Conservation (phyloP, 2,329 filamentous ascomycete species). For the Cladosporium oxysporum region DNA sequence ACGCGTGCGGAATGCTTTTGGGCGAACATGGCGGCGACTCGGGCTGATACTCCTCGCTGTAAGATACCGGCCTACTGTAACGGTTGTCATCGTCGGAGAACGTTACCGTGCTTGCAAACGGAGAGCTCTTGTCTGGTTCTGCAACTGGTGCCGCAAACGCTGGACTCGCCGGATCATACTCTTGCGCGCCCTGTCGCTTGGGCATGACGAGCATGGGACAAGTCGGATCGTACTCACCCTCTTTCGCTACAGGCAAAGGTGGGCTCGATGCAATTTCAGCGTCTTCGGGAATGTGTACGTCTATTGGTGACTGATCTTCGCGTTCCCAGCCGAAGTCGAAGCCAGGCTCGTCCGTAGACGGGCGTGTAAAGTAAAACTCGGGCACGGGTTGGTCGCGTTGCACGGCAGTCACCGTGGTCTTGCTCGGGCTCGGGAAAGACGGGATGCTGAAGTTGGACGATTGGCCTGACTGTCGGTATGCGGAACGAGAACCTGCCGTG, state of each 20-base stretch:
- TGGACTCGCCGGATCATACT: constrained; percentile 36
- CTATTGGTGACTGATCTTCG: not conserved
- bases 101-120: constrained; percentile 11
- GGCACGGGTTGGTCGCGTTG: constrained; percentile 27
- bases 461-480: constrained; percentile 6
- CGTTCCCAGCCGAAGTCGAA: constrained; percentile 12
- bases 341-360: constrained; percentile 19
- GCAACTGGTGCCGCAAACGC: constrained; percentile 10
- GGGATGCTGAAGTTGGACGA: constrained; percentile 20
- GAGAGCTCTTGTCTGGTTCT: constrained; percentile 25
- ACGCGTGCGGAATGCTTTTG: constrained; percentile 35
- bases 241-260: constrained; percentile 27
- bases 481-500: not conserved
- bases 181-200: constrained; percentile 21
- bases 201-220: constrained; percentile 30
- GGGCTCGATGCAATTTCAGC: constrained; percentile 31
- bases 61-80: constrained; percentile 24
- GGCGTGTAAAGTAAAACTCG: constrained; percentile 29
- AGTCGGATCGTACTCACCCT: constrained; percentile 32
- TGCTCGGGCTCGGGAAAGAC: constrained; percentile 35
- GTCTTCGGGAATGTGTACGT: not conserved
- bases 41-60: constrained; percentile 23
- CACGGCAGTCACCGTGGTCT: constrained; percentile 22
- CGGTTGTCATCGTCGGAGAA: constrained; percentile 16
- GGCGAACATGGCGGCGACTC: constrained; percentile 43